Conservation (phyloP, 805 yeast genomes). For the Kodamaea leandrae region DNA sequence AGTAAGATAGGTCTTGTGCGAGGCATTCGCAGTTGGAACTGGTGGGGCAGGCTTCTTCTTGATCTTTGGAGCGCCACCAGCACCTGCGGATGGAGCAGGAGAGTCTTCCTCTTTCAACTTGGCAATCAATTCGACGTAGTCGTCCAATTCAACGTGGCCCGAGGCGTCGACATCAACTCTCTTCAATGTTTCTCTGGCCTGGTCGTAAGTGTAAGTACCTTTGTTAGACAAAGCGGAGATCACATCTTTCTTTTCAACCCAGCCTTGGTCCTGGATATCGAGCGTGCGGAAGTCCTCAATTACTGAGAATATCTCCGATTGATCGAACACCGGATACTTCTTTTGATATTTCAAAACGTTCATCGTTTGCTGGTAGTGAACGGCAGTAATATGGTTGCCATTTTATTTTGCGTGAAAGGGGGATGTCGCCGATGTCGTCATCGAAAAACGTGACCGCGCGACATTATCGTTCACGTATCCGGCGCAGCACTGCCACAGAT, state of each 20-base stretch:
- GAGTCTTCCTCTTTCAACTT: slow-evolving; percentile 58
- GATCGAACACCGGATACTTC: slow-evolving; percentile 82
- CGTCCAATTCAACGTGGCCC: slow-evolving; percentile 95
- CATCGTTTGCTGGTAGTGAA: slow-evolving; percentile 20
- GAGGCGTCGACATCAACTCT: slow-evolving; percentile 91
- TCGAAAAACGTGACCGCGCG: background rate
- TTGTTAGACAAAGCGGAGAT: slow-evolving; percentile 76
- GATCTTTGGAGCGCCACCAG: slow-evolving; percentile 4
- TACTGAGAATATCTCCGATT: slow-evolving; percentile 79
- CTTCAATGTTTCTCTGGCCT: slow-evolving; percentile 90
- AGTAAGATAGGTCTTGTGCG: slow-evolving; percentile 67
- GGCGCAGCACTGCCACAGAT: background rate
- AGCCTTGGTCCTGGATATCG: slow-evolving; percentile 90
- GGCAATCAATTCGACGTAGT: slow-evolving; percentile 80
- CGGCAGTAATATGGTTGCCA: too few species aligned
- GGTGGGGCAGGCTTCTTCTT: slow-evolving; percentile 30
- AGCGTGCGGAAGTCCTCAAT: slow-evolving; percentile 83
- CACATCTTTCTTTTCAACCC: slow-evolving; percentile 88
- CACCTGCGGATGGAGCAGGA: slow-evolving; percentile 21
- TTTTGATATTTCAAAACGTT: slow-evolving; percentile 51
- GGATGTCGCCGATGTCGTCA: background rate
- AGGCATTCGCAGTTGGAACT: slow-evolving; percentile 48
- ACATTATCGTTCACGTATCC: too few species aligned
- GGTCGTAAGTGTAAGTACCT: slow-evolving; percentile 85
- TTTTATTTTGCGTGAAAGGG: background rate